phyloP scores from a whole-genome alignment of 306 rosid genomes.

The Quillaja saponaria region DNA sequence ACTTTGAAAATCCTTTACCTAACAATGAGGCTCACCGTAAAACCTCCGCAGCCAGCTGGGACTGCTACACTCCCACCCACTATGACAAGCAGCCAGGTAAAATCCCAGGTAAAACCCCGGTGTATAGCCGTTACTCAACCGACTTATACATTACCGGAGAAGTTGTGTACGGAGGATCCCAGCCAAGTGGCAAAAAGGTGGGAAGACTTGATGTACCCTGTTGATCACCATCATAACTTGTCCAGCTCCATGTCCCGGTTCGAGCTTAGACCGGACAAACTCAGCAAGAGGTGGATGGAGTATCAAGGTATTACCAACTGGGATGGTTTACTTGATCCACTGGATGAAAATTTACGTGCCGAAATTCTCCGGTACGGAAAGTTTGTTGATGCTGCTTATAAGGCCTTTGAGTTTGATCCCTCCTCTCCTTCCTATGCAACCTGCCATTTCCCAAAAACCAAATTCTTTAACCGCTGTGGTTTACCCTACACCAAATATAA shows the following conservation, averaged over 20 bases:
- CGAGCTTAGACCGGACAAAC: background rate
- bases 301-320: slow-evolving; percentile 75
- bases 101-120: slow-evolving; percentile 16
- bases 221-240: slow-evolving; percentile 5
- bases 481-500: slow-evolving; percentile 59
- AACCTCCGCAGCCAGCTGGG: slow-evolving; percentile 13
- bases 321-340: slow-evolving; percentile 80
- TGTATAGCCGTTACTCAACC: slow-evolving; percentile 38
- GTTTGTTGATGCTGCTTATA: slow-evolving; percentile 71
- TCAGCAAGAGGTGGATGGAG: slow-evolving; percentile 67
- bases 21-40: slow-evolving; percentile 38
- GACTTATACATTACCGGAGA: background rate
- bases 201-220: slow-evolving; percentile 21
- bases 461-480: slow-evolving; percentile 39
- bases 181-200: background rate
- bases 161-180: background rate
- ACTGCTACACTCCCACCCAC: slow-evolving; percentile 14
- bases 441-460: slow-evolving; percentile 47
- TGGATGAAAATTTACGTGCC: slow-evolving; percentile 61
- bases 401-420: slow-evolving; percentile 69
- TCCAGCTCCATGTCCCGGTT: background rate
- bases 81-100: too few species aligned
- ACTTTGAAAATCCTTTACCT: background rate
- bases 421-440: slow-evolving; percentile 57
- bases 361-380: slow-evolving; percentile 85